phyloP scores from a whole-genome alignment of 2,329 filamentous ascomycete species.

The Trichoderma citrinoviride region DNA sequence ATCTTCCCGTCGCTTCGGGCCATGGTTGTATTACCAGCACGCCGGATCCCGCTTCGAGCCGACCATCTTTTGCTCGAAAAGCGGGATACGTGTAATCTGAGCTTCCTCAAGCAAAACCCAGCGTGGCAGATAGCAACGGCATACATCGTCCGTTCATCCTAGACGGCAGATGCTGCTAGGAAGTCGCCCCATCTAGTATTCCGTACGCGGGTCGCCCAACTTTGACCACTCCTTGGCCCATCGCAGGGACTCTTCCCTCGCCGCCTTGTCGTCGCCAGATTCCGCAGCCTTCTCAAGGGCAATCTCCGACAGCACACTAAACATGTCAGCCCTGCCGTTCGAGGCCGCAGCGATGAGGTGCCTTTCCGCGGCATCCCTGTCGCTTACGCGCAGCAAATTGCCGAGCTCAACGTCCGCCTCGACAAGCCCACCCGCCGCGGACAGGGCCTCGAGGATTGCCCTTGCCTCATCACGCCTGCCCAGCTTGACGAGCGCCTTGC shows the following conservation, averaged over 20 bases:
- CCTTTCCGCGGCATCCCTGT: conserved; percentile 28
- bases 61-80: not conserved
- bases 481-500: conserved; percentile 28
- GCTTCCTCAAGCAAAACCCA: no score
- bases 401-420: conserved; percentile 33
- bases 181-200: conserved; percentile 23
- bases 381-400: conserved; percentile 26
- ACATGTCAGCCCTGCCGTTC: conserved; percentile 29
- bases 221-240: conserved; percentile 39
- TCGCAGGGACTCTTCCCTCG: conserved; percentile 26
- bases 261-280: conserved; percentile 20
- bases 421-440: conserved; percentile 24
- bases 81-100: no score
- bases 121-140: not conserved
- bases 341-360: conserved; percentile 31
- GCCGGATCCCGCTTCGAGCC: conserved; percentile 7
- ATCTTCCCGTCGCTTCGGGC: not conserved
- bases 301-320: conserved; percentile 32
- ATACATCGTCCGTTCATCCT: not conserved
- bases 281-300: conserved; percentile 28
- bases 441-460: conserved; percentile 27
- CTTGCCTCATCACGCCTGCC: conserved; percentile 28
- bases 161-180: not conserved
- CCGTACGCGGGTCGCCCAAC: conserved; percentile 29
- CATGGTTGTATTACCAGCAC: conserved; percentile 4